Base-by-base conservation (phyloP, 148 eudicot species). In the Gaultheria prostrata region DNA sequence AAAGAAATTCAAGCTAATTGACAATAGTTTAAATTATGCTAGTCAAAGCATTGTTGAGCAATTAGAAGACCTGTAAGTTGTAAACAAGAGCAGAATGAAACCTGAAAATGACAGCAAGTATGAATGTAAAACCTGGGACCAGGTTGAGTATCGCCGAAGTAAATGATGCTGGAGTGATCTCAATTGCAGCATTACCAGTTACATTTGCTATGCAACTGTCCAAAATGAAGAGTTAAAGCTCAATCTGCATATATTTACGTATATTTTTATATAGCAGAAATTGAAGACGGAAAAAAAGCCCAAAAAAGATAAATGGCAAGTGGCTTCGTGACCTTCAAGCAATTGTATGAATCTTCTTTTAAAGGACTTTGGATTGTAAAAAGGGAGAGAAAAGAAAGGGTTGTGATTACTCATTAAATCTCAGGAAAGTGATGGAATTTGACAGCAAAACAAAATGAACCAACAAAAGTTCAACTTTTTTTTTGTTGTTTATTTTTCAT, bases 111-210 rank as follows among this genome's bases (percentile, higher is more conserved):
- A 95, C 79, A 33, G 95, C 94, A 83, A 95, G 93, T 82, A 92
- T 46, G 85, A 95, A 93, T 28, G 97, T 92, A 57, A 95, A 91
- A 28, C 93, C 98, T 18, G 98, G 98, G 83, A 93, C 69, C 82
- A 95, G 93, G 89, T 95, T 95, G 67, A 93, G 88, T 89, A 95
- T 89, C n/a, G 95, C 94, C 8, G 94, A 84, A 24, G 86, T 93
- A 83, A 93, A 93, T 48, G 91, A 87, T 11, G 97, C 89, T 84
- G 92, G 88, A 67, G 91, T 92, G 75, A 89, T 91, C 59, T 88
- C 84, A 57, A 93, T 88, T 57, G 92, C 98, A 72, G 89, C 86
- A 88, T 92, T 93, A 49, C 97, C 97, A 77, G 89, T 87, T 81
- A 95, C 45, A 87, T 95, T 97, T n/a, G 91, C 92, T 76, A 85